Percentiles rank a stretch among this genome's conserved stretches.
phyloP scores from a whole-genome alignment of 805 yeast species.

The Wickerhamomyces ciferrii region DNA sequence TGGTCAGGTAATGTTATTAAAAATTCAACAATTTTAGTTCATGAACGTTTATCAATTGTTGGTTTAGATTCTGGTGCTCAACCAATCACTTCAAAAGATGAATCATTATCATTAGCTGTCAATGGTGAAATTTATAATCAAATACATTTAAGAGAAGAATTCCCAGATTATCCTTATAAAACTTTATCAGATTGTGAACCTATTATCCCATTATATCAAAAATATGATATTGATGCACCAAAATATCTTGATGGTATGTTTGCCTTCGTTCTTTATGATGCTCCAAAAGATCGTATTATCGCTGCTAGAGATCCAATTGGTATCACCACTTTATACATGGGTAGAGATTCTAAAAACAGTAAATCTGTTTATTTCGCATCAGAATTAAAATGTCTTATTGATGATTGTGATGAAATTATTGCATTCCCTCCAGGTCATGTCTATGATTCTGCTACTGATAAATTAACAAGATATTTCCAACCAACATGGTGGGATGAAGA shows the following conservation, averaged over 20 bases:
- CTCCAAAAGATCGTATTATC: slow-evolving; percentile 73
- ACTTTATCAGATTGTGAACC: slow-evolving; percentile 97
- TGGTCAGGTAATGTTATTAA: slow-evolving; percentile 89
- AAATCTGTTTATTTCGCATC: slow-evolving; percentile 85
- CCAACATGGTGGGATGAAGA: slow-evolving; percentile 94
- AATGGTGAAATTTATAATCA: slow-evolving; percentile 99
- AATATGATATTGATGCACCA: slow-evolving; percentile 88
- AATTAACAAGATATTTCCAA: slow-evolving; percentile 79
- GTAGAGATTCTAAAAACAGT: slow-evolving; percentile 64
- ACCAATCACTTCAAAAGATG: slow-evolving; percentile 84
- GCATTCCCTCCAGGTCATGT: slow-evolving; percentile 99
- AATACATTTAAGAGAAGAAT: slow-evolving; percentile 76
- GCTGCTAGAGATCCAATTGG: slow-evolving; percentile 99
- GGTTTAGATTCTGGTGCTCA: slow-evolving; percentile 98
- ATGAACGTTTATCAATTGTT: slow-evolving; percentile 96
- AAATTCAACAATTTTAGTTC: slow-evolving; percentile 80
- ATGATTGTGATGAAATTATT: slow-evolving; percentile 86
- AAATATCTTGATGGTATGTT: slow-evolving; percentile 96
- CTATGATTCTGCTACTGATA: slow-evolving; percentile 86
- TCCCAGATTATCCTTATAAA: slow-evolving; percentile 68
- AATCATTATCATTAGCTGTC: slow-evolving; percentile 69
- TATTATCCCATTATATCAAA: slow-evolving; percentile 85
- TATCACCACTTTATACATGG: slow-evolving; percentile 94
- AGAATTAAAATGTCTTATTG: slow-evolving; percentile 89
- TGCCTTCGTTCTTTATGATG: slow-evolving; percentile 90